These are phyloP conservation scores for Arthrobotrys entomopaga DNA, from an alignment of 2,329 filamentous ascomycete genomes.

Conservation along the genomic window DNA sequence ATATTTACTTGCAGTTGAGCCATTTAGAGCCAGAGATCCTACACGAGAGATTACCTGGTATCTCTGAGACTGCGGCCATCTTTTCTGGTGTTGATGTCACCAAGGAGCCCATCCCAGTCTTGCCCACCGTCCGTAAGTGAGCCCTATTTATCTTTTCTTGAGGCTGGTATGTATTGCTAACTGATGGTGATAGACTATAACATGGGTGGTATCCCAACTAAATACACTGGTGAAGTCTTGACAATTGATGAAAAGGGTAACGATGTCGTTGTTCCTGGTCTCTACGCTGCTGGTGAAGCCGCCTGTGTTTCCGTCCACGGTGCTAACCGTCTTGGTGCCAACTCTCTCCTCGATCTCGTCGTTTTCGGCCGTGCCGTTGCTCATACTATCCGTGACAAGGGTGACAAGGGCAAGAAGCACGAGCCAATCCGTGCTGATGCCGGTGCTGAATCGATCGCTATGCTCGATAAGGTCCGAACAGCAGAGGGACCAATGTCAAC, in stretches of 20 bases:
- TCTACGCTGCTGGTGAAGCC: constrained; percentile 96
- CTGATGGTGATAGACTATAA: constrained; percentile 78
- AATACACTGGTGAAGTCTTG: constrained; percentile 95
- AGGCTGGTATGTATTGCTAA: neutral
- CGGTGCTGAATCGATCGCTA: constrained; percentile 84
- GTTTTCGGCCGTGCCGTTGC: constrained; percentile 98
- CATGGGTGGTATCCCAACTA: constrained; percentile 99
- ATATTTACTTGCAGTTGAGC: constrained; percentile 97
- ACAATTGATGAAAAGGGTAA: constrained; percentile 84
- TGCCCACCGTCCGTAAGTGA: constrained; percentile 64
- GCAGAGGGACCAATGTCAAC: constrained; percentile 87
- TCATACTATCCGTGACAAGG: constrained; percentile 95
- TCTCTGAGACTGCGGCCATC: constrained; percentile 97
- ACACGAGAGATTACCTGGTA: constrained; percentile 95
- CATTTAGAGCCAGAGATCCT: constrained; percentile 92
- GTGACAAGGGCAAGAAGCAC: constrained; percentile 82
- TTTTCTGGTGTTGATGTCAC: constrained; percentile 96
- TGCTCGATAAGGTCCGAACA: constrained; percentile 85
- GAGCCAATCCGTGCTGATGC: constrained; percentile 84
- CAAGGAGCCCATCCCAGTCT: constrained; percentile 71
- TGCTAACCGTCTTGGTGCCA: constrained; percentile 96
- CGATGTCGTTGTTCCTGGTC: constrained; percentile 91
- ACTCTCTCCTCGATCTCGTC: constrained; percentile 96
- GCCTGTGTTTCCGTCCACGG: constrained; percentile 98
- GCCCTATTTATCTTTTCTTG: neutral